Percentiles rank a stretch among this genome's conserved stretches.
phyloP scores from a whole-genome alignment of 176 grass and related monocot species.

The Metroxylon sagu region DNA sequence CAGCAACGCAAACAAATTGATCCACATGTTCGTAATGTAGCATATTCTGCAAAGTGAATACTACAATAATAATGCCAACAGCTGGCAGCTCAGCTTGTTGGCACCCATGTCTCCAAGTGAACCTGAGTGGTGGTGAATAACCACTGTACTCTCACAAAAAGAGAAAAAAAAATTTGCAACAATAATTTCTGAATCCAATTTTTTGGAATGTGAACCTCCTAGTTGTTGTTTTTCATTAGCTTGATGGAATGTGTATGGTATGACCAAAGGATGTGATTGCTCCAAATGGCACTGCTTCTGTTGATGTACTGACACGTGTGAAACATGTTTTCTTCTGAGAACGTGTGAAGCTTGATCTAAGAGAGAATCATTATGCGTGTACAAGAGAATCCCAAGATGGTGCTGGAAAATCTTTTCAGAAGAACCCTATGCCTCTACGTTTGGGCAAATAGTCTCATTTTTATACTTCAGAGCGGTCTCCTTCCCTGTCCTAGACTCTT shows the following conservation, averaged over 20 bases:
- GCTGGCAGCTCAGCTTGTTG: too few relatives aligned
- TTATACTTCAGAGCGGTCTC: background rate
- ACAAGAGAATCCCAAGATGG: background rate
- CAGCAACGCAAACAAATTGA: too few relatives aligned
- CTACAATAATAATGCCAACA: background rate
- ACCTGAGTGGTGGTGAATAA: too few relatives aligned
- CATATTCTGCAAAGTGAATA: too few relatives aligned
- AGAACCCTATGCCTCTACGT: conserved; percentile 3
- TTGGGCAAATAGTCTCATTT: background rate
- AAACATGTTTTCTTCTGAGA: background rate
- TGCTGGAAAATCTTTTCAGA: background rate
- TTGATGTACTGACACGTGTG: background rate
- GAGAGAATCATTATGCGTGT: background rate
- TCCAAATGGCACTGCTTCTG: background rate
- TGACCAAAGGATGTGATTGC: too few relatives aligned
- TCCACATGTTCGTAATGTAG: too few relatives aligned
- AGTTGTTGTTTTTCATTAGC: background rate
- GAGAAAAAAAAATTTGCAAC: too few relatives aligned
- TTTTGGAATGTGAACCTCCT: background rate
- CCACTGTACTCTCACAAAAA: too few relatives aligned
- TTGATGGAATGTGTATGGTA: too few relatives aligned
- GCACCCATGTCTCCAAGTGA: too few relatives aligned
- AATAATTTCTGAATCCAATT: background rate
- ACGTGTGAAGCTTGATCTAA: background rate
- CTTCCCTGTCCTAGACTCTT: background rate